A percentile compares a stretch with the other conserved stretches of the same genome.
These are phyloP conservation scores for Acacia pycnantha DNA, from an alignment of 331 rosid species.

Conservation along the genomic window DNA sequence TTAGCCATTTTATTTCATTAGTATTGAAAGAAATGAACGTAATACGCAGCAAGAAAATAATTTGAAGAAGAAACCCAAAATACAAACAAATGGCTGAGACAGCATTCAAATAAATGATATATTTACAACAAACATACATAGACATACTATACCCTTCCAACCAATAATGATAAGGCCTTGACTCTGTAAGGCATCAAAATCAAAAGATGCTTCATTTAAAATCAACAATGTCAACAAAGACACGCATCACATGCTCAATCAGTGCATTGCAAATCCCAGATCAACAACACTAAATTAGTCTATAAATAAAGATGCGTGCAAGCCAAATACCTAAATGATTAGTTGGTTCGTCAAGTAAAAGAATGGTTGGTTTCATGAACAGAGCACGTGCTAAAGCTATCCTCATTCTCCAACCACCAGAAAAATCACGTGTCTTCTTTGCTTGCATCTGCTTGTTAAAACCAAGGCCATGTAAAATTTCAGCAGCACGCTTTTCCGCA, in stretches of 20 bases:
- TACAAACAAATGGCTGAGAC: not conserved
- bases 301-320: not conserved
- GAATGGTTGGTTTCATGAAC: constrained; percentile 95
- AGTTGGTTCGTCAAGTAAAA: constrained; percentile 95
- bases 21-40: not conserved
- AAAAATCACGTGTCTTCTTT: constrained; percentile 89
- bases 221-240: not conserved
- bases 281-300: not conserved
- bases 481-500: constrained; percentile 99
- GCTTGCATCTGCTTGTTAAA: constrained; percentile 93
- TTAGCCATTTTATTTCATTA: not conserved
- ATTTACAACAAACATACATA: not conserved
- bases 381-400: constrained; percentile 95
- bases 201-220: constrained; percentile 2
- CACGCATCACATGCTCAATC: not conserved
- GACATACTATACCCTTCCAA: not conserved
- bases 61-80: constrained; percentile 13
- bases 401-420: constrained; percentile 99
- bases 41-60: not conserved
- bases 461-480: constrained; percentile 90
- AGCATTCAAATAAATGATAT: not conserved
- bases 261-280: constrained; percentile 16
- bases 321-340: constrained; percentile 77
- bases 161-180: not conserved
- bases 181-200: not conserved